Evolutionary conservation across 2,329 filamentous ascomycete genomes (phyloP), one percentile per base, ranked within the genome.

Genomic region (Scedosporium boydii): DNA sequence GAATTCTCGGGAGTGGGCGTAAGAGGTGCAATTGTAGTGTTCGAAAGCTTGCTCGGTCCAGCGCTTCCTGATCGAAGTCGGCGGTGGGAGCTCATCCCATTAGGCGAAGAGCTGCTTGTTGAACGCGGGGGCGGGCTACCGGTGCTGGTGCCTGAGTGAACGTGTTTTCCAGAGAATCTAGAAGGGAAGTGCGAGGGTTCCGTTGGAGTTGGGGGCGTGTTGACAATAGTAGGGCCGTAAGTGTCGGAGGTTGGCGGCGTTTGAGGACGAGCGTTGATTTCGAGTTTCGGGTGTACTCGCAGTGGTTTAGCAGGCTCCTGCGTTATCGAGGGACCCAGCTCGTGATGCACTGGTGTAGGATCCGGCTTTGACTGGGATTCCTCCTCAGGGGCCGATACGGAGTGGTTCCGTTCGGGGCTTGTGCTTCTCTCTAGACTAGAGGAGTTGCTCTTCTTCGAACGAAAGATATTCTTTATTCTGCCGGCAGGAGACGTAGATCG

Each of bases 41-140:
- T 92, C 38, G 93, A 96, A 44, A 97, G 82, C 76, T 96, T 97
- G 81, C 92, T 97, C 38, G 92, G 93, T 53, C 82, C 82, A 66
- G 86, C 41, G 62, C 65, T 63, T 18, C 65, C 64, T 4, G 65
- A 66, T 29, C 64, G 61, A 9, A 66, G 57, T 29, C 64, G 63
- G 41, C 61, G 61, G 41, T 65, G 57, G 6, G 38, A 14, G 18
- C 41, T 53, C 27, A 14, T 21, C 18, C 34, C 57, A 23, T 59
- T 55, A n/a, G 56, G 34, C 29, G 64, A 60, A 12, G 64, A 63
- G n/a, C 9, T 18, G 34, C 56, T 55, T 53, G 66, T 60, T 18
- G 63, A 58, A 46, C 42, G 48, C 7, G 58, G 38, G n/a, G 44
- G 60, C 14, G 53, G 60, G 23, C 53, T 58, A 38, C 62, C 67